Evolutionary conservation across 2,329 filamentous ascomycete species (phyloP).

Genomic region (Scedosporium boydii): DNA sequence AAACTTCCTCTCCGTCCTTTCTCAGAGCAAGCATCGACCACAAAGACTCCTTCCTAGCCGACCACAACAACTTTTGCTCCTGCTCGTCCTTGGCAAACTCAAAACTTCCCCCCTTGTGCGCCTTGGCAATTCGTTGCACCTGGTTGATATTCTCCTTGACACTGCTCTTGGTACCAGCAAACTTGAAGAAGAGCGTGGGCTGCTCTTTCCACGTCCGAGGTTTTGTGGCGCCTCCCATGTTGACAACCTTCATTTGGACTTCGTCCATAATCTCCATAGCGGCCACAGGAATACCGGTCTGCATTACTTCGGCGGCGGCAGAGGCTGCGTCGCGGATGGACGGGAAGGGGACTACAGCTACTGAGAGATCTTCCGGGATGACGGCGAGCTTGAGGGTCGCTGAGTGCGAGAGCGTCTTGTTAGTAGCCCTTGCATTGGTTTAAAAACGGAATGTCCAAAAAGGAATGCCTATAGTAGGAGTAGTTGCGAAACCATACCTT

Average conservation of each 20-base stretch:
- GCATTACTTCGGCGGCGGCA: slow-evolving; percentile 67
- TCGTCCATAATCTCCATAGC: slow-evolving; percentile 86
- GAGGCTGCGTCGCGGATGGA: slow-evolving; percentile 66
- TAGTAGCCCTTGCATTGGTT: not conserved
- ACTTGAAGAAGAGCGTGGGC: slow-evolving; percentile 78
- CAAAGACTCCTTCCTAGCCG: slow-evolving; percentile 71
- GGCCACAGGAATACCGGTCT: slow-evolving; percentile 61
- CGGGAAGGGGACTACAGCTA: slow-evolving; percentile 73
- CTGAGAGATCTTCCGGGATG: slow-evolving; percentile 64
- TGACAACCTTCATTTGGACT: slow-evolving; percentile 77
- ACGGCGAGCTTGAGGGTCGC: slow-evolving; percentile 72
- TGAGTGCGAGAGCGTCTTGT: slow-evolving; percentile 15
- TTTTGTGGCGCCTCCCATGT: slow-evolving; percentile 60
- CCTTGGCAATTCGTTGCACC: slow-evolving; percentile 58
- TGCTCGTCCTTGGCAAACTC: slow-evolving; percentile 65
- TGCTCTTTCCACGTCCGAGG: slow-evolving; percentile 63
- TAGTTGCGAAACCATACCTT: slow-evolving; percentile 31
- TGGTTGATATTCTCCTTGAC: slow-evolving; percentile 67
- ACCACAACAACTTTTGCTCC: slow-evolving; percentile 71
- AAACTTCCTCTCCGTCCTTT: slow-evolving; percentile 60
- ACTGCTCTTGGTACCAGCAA: slow-evolving; percentile 68
- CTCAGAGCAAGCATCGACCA: slow-evolving; percentile 71
- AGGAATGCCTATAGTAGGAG: not conserved
- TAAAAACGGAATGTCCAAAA: too few species aligned
- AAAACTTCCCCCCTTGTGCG: slow-evolving; percentile 56